Base-by-base conservation (phyloP, 2,329 filamentous ascomycete species). In the Colletotrichum sansevieriae region DNA sequence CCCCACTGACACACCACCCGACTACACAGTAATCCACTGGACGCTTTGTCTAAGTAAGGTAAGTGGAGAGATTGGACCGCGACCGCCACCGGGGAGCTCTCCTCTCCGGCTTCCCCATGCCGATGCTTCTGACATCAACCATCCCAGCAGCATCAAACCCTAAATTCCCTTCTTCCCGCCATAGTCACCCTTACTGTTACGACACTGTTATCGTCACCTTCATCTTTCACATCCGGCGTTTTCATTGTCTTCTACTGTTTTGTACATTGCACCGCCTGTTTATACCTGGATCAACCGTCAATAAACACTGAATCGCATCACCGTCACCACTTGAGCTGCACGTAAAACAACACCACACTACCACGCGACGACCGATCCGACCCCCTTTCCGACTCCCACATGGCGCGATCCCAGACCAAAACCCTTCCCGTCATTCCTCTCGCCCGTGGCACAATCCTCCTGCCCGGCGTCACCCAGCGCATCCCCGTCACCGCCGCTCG, bases 381-480 rank as follows among this genome's bases (percentile, higher is more conserved):
- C 46, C 46, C 7, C 46, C 15, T 4, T 57, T 35, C 47, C 10
- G 49, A 25, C 35, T 49, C 37, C 63, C 56, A 58, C 52, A 79
- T 79, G 76, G 74, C 76, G 57, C 71, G 72, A 20, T 60, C 71
- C 51, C 77, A 72, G 54, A 76, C 68, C 33, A 81, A 83, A 64
- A 81, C 81, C 63, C 80, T 97, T 39, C 92, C 95, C 52, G 83
- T 98, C 74, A 91, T 98, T 73, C 93, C 94, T 43, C 88, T 98
- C 49, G 89, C 93, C 61, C 90, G 91, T 76, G 92, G 91, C 72
- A 88, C 90, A 71, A 92, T 98, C 73, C 89, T 98, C 46, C 88
- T 97, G 10, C 96, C 96, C 4, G 94, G 94, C 71, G 90, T 95
- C 65, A 90, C 95, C 58, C 88, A 97, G 74, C 92, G 95, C 74